Conservation (phyloP, 75 land plant species). For the Sequoia sempervirens region DNA sequence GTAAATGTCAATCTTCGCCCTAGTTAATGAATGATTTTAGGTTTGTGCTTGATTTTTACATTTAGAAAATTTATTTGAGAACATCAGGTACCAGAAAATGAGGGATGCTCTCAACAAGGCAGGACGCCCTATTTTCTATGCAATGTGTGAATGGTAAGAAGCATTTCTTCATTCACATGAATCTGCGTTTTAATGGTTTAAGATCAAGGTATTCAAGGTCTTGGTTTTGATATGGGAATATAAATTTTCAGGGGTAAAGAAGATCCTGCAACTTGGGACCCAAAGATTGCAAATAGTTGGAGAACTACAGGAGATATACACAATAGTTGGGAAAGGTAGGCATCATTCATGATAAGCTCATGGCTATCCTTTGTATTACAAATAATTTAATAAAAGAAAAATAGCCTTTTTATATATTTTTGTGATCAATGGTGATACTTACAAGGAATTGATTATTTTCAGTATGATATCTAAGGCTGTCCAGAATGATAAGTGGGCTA, state of each 20-base stretch:
- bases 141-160: constrained; percentile 83
- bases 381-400: not conserved
- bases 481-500: constrained; percentile 61
- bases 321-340: constrained; percentile 77
- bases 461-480: constrained; percentile 63
- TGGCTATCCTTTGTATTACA: not conserved
- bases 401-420: no score
- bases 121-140: constrained; percentile 72
- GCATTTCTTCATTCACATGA: not conserved
- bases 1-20: not conserved
- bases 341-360: not conserved
- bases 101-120: constrained; percentile 60
- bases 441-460: constrained; percentile 3
- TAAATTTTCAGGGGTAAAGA: constrained; percentile 22
- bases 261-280: constrained; percentile 46
- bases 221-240: not conserved
- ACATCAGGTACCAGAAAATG: constrained; percentile 66
- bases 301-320: constrained; percentile 72
- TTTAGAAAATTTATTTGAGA: constrained; percentile 17
- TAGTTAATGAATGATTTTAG: not conserved
- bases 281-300: constrained; percentile 72
- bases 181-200: not conserved
- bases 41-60: constrained; percentile 7
- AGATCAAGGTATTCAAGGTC: not conserved
- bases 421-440: not conserved